Evolutionary conservation across 2,329 filamentous ascomycete species (phyloP).

Genomic region (Pseudogymnoascus sp.): DNA sequence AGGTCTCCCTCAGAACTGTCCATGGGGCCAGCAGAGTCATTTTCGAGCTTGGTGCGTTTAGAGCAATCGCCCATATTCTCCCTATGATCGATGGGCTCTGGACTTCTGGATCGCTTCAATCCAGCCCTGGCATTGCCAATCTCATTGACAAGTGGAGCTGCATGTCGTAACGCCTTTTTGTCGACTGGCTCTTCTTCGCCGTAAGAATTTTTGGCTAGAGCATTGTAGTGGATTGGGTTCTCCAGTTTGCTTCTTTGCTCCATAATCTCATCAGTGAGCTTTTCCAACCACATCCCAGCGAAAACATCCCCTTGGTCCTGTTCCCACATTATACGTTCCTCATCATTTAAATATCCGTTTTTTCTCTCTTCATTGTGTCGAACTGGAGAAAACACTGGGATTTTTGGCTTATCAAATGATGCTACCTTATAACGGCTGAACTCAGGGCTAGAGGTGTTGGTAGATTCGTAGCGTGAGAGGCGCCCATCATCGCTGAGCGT

Average conservation of each 20-base stretch:
- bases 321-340: background rate
- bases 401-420: background rate
- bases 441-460: background rate
- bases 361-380: background rate
- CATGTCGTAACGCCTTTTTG: background rate
- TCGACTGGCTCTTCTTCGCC: background rate
- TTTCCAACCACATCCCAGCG: background rate
- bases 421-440: background rate
- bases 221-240: background rate
- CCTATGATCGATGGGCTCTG: background rate
- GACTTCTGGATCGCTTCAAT: background rate
- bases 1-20: background rate
- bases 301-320: background rate
- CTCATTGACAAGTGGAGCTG: background rate
- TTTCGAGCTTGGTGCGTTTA: background rate
- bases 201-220: background rate
- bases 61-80: background rate
- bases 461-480: background rate
- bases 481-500: background rate
- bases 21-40: background rate
- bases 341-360: background rate
- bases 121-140: background rate
- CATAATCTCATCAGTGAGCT: background rate
- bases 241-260: background rate
- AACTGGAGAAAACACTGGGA: background rate